Conservation (phyloP, 768 basidiomycete genomes). For the Auricularia auricula-judae region DNA sequence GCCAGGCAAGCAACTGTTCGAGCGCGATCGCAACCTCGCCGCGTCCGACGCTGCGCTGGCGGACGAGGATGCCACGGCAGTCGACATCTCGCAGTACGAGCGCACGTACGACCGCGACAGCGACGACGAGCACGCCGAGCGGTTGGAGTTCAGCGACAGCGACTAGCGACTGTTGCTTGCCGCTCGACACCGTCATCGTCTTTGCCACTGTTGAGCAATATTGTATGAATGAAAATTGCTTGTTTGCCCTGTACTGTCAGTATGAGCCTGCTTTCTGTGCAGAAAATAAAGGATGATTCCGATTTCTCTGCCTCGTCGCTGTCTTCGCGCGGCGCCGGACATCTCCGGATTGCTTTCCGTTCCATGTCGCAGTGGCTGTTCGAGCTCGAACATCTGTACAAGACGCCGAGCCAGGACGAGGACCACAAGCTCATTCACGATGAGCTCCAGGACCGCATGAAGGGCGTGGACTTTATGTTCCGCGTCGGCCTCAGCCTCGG, state of each 20-base stretch:
- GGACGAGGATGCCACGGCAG: constrained; percentile 80
- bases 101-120: constrained; percentile 37
- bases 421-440: constrained; percentile 37
- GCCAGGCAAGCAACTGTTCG: constrained; percentile 86
- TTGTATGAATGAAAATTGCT: too few relatives aligned
- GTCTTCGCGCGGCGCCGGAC: too few relatives aligned
- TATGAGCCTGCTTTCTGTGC: too few relatives aligned
- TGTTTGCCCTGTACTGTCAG: too few relatives aligned
- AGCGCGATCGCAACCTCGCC: constrained; percentile 60
- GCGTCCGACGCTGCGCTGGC: constrained; percentile 65
- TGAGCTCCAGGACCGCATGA: constrained; percentile 67
- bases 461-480: constrained; percentile 79
- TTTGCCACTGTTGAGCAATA: too few relatives aligned
- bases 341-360: too few relatives aligned
- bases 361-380: constrained; percentile 22
- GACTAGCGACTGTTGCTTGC: constrained; percentile 35
- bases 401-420: constrained; percentile 42
- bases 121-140: constrained; percentile 36
- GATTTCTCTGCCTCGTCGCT: too few relatives aligned
- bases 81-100: constrained; percentile 85
- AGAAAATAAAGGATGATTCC: too few relatives aligned
- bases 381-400: constrained; percentile 42
- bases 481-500: constrained; percentile 67
- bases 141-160: constrained; percentile 75
- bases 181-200: too few relatives aligned